Evolutionary conservation across 441 rosid species (phyloP).

Genomic region (Brassica hybrid): DNA sequence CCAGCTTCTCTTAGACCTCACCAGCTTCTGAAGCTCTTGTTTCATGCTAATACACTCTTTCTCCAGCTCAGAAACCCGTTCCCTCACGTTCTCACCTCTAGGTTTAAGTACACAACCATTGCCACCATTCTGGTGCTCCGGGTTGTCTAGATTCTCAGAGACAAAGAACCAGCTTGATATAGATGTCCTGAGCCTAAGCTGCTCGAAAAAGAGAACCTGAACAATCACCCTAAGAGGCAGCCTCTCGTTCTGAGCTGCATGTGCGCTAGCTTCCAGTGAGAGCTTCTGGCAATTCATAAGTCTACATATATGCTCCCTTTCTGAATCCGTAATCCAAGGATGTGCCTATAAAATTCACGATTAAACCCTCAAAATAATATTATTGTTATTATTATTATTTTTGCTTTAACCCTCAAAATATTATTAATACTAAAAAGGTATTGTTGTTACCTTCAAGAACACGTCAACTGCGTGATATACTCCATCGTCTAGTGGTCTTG

Average conservation of each 20-base stretch:
- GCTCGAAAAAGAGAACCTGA: slow-evolving; percentile 72
- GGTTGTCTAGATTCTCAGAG: slow-evolving; percentile 59
- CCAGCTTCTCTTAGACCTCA: slow-evolving; percentile 58
- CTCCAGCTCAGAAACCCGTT: slow-evolving; percentile 64
- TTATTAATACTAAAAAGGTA: background rate
- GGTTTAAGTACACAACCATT: slow-evolving; percentile 37
- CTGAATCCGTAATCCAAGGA: slow-evolving; percentile 69
- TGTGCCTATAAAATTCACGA: slow-evolving; percentile 50
- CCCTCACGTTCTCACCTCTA: slow-evolving; percentile 48
- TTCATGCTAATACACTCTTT: slow-evolving; percentile 69
- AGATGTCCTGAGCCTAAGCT: slow-evolving; percentile 72
- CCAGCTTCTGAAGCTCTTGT: slow-evolving; percentile 66
- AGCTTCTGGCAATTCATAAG: slow-evolving; percentile 81
- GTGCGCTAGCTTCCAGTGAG: slow-evolving; percentile 77
- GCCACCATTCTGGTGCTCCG: slow-evolving; percentile 39
- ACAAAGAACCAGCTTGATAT: slow-evolving; percentile 67
- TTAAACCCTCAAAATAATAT: background rate
- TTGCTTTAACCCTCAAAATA: too few species aligned
- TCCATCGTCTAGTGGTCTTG: slow-evolving; percentile 71
- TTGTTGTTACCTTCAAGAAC: slow-evolving; percentile 58
- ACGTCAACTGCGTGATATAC: slow-evolving; percentile 70
- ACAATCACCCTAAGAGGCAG: slow-evolving; percentile 67
- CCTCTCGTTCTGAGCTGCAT: slow-evolving; percentile 77
- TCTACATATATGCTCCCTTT: slow-evolving; percentile 69
- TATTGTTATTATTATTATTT: too few species aligned